phyloP scores from a whole-genome alignment of 2,329 filamentous ascomycete genomes.

The Fonsecaea multimorphosa region DNA sequence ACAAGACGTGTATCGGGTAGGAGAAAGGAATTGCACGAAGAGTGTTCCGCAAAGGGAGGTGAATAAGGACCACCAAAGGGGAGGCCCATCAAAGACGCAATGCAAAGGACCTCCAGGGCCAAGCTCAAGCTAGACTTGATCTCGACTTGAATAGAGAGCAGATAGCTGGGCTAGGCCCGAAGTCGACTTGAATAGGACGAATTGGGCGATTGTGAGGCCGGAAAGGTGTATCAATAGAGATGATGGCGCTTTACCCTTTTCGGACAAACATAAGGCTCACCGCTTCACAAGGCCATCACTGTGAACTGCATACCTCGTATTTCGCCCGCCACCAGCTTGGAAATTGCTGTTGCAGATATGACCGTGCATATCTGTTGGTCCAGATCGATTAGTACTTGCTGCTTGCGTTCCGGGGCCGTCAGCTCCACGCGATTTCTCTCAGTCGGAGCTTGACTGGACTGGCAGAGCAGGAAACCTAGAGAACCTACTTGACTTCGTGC shows the following conservation, averaged over 20 bases:
- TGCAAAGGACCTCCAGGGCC: constrained; percentile 12
- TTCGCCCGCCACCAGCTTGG: background rate
- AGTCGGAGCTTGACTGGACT: background rate
- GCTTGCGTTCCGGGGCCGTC: background rate
- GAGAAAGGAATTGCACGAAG: constrained; percentile 19
- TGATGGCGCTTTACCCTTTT: constrained; percentile 21
- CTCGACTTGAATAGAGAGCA: constrained; percentile 24
- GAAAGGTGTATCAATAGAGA: constrained; percentile 26
- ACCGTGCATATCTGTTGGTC: background rate
- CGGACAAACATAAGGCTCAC: constrained; percentile 4
- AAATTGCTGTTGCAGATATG: background rate
- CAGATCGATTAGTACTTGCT: background rate
- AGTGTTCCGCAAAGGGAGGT: constrained; percentile 18
- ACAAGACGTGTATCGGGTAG: background rate
- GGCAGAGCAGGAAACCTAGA: background rate
- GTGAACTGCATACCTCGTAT: background rate
- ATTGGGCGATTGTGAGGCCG: constrained; percentile 16
- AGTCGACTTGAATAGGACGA: constrained; percentile 26
- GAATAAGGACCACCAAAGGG: constrained; percentile 25
- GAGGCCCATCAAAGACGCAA: background rate
- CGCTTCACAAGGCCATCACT: background rate
- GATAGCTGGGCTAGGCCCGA: constrained; percentile 13
- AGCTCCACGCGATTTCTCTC: background rate
- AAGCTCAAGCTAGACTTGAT: constrained; percentile 12
- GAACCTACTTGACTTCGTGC: background rate